A percentile compares a stretch with the other conserved stretches of the same genome.
These are phyloP conservation scores for Cornus kousa DNA, from an alignment of 148 eudicot genomes.

Conservation along the genomic window DNA sequence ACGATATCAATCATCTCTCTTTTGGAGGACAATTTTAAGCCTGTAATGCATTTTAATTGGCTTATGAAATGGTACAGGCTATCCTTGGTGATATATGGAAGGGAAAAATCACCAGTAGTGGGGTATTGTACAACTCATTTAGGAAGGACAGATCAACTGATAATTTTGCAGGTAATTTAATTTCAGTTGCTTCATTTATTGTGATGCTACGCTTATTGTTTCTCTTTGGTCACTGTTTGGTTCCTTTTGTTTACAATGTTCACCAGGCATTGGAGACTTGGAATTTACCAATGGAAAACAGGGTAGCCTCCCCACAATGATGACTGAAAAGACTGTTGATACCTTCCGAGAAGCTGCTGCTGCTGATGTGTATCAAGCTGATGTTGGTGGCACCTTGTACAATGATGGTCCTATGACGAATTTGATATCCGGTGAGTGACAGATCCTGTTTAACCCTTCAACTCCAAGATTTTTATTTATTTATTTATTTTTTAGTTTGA, in stretches of 20 bases:
- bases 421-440: constrained; percentile 25
- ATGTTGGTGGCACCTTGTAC: constrained; percentile 25
- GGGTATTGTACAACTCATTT: constrained; percentile 46
- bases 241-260: background rate
- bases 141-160: constrained; percentile 55
- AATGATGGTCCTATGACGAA: constrained; percentile 12
- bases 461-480: background rate
- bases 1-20: too few relatives aligned
- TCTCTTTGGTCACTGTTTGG: background rate
- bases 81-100: constrained; percentile 70
- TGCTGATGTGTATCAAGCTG: constrained; percentile 25
- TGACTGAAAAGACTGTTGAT: constrained; percentile 38
- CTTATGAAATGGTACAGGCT: constrained; percentile 38
- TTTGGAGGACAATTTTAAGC: background rate
- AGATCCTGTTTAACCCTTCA: background rate
- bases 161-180: constrained; percentile 43
- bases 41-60: background rate
- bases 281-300: constrained; percentile 31
- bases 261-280: constrained; percentile 34
- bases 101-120: constrained; percentile 74
- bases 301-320: constrained; percentile 25
- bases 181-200: constrained; percentile 10
- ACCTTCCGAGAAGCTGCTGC: constrained; percentile 22
- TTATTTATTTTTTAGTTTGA: background rate
- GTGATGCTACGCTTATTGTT: background rate